phyloP scores from a whole-genome alignment of 129 eudicot species.

The Calendula officinalis region DNA sequence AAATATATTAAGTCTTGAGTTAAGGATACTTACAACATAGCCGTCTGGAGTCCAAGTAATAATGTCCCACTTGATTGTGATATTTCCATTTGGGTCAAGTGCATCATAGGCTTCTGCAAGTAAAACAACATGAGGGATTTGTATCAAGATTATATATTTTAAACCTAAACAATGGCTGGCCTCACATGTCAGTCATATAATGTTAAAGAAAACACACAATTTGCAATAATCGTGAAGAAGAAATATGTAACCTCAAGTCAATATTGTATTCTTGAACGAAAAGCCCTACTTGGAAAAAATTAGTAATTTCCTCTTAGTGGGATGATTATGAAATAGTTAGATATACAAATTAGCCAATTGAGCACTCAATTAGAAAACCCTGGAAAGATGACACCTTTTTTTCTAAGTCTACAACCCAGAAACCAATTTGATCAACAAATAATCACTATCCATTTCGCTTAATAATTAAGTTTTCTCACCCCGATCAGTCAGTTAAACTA shows the following conservation, averaged over 20 bases:
- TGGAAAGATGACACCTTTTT: constrained; percentile 10
- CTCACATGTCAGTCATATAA: too few species aligned
- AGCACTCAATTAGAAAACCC: constrained; percentile 3
- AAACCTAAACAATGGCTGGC: too few species aligned
- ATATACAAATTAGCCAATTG: constrained; percentile 19
- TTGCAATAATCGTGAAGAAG: too few species aligned
- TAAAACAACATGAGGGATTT: not conserved
- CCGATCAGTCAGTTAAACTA: constrained; percentile 15
- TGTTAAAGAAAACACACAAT: too few species aligned
- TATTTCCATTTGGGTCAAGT: constrained; percentile 88
- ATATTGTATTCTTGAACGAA: not conserved
- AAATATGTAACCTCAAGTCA: too few species aligned
- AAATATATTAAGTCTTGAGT: too few species aligned
- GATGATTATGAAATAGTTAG: constrained; percentile 1
- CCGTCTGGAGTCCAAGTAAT: constrained; percentile 94
- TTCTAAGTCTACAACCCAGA: not conserved
- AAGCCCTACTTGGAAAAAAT: constrained; percentile 8
- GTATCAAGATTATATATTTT: not conserved
- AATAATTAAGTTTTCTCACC: not conserved
- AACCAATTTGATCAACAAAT: constrained; percentile 16
- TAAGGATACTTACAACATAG: constrained; percentile 69
- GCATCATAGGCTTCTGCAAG: constrained; percentile 88
- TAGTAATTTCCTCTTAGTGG: not conserved
- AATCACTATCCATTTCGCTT: constrained; percentile 7
- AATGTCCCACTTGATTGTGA: constrained; percentile 93